A percentile compares a stretch with the other conserved stretches of the same genome.
These are phyloP conservation scores for Letharia lupina DNA, from an alignment of 495 filamentous ascomycete species.

Conservation along the genomic window DNA sequence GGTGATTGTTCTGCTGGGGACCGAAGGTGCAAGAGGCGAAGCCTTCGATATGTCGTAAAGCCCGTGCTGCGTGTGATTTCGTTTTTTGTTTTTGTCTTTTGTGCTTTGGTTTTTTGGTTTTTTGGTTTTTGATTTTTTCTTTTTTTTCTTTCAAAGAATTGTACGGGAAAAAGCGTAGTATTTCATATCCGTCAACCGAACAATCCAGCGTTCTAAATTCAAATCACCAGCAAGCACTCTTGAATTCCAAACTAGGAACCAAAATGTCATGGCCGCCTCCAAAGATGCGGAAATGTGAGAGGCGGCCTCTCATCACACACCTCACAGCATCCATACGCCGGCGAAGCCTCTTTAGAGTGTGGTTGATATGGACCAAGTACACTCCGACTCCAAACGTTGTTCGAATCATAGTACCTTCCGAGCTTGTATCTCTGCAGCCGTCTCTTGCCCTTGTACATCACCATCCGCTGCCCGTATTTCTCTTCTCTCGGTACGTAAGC, in stretches of 20 bases:
- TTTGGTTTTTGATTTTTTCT: neutral
- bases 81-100: neutral
- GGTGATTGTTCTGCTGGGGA: slow-evolving; percentile 47
- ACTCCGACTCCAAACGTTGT: neutral
- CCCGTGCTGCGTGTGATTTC: neutral
- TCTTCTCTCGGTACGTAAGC: neutral
- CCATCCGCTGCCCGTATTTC: neutral
- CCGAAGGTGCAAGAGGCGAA: slow-evolving; percentile 37
- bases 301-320: neutral
- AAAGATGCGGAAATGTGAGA: neutral
- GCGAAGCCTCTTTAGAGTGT: neutral
- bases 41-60: slow-evolving; percentile 8
- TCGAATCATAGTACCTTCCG: neutral
- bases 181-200: neutral
- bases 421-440: slow-evolving; percentile 6
- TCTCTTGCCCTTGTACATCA: neutral
- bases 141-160: neutral
- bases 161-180: neutral
- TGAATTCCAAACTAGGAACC: neutral
- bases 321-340: neutral
- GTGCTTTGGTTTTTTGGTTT: neutral
- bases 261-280: neutral
- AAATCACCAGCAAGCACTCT: neutral
- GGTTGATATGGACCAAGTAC: neutral
- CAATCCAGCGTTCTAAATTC: neutral